Conservation (phyloP, 352 stramenopile species). For the Pythium plurisporium region DNA sequence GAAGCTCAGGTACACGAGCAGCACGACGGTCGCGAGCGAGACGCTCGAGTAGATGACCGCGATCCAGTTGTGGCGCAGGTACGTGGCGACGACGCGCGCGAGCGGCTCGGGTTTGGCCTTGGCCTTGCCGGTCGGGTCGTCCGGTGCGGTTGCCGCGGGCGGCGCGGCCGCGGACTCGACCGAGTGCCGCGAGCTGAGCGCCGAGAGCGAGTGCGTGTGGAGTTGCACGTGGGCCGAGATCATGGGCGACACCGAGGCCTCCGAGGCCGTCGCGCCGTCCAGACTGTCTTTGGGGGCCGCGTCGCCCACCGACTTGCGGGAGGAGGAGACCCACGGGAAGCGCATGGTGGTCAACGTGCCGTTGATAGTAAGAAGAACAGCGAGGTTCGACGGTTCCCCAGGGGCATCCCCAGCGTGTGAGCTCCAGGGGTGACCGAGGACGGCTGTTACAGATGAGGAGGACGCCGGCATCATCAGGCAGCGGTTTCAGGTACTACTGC, state of each 20-base stretch:
- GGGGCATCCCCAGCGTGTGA: no score
- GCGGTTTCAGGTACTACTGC: no score
- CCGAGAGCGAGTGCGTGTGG: slow-evolving; percentile 5
- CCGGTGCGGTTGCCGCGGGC: background rate
- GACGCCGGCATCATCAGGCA: no score
- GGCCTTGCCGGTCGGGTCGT: slow-evolving; percentile 14
- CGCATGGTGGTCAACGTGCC: background rate
- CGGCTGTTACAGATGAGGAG: no score
- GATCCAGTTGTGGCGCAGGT: slow-evolving; percentile 29
- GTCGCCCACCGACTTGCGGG: background rate
- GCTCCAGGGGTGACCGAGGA: no score
- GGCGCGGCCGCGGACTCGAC: background rate
- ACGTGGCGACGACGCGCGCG: slow-evolving; percentile 7
- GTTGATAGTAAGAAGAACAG: background rate
- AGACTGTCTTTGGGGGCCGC: background rate
- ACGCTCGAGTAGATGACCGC: slow-evolving; percentile 43
- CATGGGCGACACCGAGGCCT: slow-evolving; percentile 7
- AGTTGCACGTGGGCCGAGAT: slow-evolving; percentile 10
- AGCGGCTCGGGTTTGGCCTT: background rate
- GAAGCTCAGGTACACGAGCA: slow-evolving; percentile 75
- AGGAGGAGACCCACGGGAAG: background rate
- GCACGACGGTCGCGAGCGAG: slow-evolving; percentile 33
- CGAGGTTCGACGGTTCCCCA: background rate
- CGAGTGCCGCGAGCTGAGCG: slow-evolving; percentile 1
- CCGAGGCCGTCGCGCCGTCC: background rate